phyloP scores from a whole-genome alignment of 345 rosid species.

The Moricandia moricandioides region DNA sequence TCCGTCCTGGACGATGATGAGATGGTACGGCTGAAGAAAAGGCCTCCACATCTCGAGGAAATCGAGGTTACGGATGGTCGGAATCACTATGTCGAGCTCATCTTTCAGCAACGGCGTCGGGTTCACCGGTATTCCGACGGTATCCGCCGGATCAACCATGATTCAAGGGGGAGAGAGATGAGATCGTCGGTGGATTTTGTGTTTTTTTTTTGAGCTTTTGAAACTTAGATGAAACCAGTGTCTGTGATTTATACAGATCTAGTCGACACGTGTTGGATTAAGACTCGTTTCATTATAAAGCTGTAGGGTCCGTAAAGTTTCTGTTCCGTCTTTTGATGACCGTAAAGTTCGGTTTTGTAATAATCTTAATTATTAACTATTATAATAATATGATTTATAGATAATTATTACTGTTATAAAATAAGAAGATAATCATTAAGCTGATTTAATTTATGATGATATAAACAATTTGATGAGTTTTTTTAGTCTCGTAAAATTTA shows the following conservation, averaged over 20 bases:
- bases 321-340: slow-evolving; percentile 12
- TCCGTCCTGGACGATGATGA: slow-evolving; percentile 95
- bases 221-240: background rate
- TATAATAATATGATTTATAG: no score
- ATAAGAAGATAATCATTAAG: background rate
- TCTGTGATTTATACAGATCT: slow-evolving; percentile 25
- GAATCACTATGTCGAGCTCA: slow-evolving; percentile 92
- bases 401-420: background rate
- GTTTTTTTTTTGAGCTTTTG: background rate
- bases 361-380: background rate
- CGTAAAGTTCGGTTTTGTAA: slow-evolving; percentile 16
- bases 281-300: slow-evolving; percentile 4
- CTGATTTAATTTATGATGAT: background rate
- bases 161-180: background rate
- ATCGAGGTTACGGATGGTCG: slow-evolving; percentile 89
- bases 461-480: background rate
- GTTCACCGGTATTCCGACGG: slow-evolving; percentile 40
- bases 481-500: background rate
- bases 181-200: slow-evolving; percentile 19
- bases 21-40: slow-evolving; percentile 85
- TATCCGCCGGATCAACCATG: slow-evolving; percentile 58
- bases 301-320: slow-evolving; percentile 12
- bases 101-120: slow-evolving; percentile 58
- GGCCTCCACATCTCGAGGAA: slow-evolving; percentile 99
- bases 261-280: background rate